Base-by-base conservation (phyloP, 768 basidiomycete species). In the Suillus brevipes region DNA sequence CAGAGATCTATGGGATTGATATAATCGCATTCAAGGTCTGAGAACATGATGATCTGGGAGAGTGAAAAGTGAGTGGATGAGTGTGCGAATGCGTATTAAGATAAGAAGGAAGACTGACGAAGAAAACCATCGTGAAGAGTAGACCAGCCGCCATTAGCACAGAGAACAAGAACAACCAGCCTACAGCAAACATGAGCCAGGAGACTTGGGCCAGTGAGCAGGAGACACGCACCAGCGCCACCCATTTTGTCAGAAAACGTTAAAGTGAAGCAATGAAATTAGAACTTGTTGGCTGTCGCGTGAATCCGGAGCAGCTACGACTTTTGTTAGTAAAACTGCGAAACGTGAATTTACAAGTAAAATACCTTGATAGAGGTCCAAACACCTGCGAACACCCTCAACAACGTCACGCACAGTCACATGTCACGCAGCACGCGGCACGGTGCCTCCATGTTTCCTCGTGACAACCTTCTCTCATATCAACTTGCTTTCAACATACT, bases 1-100 rank as follows among this genome's bases (percentile, higher is more conserved):
- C 97, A 99, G 45, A 99, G 89, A 79, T 99, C 97, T 87, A 99
- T 99, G 61, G 97, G 97, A 80, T 99, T 99, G 84, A 99, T 97
- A 82, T 98, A 99, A 85, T 97, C 95, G 84, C 95, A 97, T 81
- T 98, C 97, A 75, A 99, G 82, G 82, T 99, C 97, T 52, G 95
- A 97, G 84, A 99, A 99, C 97, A 98, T 99, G 83, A 99, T 99
- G 74, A 99, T 98, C 97, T 99, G 71, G 38, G 25, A 36, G 53
- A n/a, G 42, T 31, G 13, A 7, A 36, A 12, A 23, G 18, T 63
- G 55, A 61, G 63, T 37, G 14, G 37, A 6, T 20, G 45, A 34
- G 52, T 49, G n/a, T 14, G 8, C 10, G 37, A 9, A 12, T 25
- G 25, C 14, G 20, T n/a, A 5, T 45, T 10, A 28, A 4, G 45